These are phyloP conservation scores for Cutaneotrichosporon arboriforme DNA, from an alignment of 1,284 basidiomycete species.

Conservation along the genomic window DNA sequence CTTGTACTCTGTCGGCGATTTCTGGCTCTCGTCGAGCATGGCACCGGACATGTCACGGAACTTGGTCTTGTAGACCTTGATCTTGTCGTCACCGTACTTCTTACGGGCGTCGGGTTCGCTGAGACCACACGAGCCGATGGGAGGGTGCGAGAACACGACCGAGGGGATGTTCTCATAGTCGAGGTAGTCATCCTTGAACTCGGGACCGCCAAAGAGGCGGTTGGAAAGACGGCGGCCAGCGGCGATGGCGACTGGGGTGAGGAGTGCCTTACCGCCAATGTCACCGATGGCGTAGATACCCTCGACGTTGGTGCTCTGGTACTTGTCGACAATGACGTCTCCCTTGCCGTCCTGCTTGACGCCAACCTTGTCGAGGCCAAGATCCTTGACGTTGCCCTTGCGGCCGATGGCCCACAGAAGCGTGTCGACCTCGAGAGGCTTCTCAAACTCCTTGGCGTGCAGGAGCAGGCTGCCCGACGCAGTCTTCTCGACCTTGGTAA, in stretches of 20 bases:
- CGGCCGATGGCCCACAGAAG: conserved; percentile 95
- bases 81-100: conserved; percentile 74
- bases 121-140: conserved; percentile 84
- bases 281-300: conserved; percentile 84
- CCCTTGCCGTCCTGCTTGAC: conserved; percentile 72
- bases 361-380: conserved; percentile 73
- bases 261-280: conserved; percentile 79
- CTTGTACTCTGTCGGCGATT: conserved; percentile 91
- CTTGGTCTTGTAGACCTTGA: conserved; percentile 77
- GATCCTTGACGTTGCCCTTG: conserved; percentile 67
- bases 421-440: conserved; percentile 75
- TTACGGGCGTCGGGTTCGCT: conserved; percentile 83
- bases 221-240: conserved; percentile 86
- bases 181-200: conserved; percentile 82
- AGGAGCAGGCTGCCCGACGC: conserved; percentile 63
- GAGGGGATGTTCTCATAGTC: conserved; percentile 86
- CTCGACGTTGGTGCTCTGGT: conserved; percentile 71
- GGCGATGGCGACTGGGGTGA: conserved; percentile 98
- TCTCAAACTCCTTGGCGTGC: conserved; percentile 60
- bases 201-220: conserved; percentile 76
- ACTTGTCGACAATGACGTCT: conserved; percentile 83
- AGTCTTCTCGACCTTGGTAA: conserved; percentile 68
- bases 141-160: conserved; percentile 94
- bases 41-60: conserved; percentile 84
- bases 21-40: conserved; percentile 75